Evolutionary conservation across 2,329 filamentous ascomycete genomes (phyloP).

Genomic region (Fusarium azukiicola): DNA sequence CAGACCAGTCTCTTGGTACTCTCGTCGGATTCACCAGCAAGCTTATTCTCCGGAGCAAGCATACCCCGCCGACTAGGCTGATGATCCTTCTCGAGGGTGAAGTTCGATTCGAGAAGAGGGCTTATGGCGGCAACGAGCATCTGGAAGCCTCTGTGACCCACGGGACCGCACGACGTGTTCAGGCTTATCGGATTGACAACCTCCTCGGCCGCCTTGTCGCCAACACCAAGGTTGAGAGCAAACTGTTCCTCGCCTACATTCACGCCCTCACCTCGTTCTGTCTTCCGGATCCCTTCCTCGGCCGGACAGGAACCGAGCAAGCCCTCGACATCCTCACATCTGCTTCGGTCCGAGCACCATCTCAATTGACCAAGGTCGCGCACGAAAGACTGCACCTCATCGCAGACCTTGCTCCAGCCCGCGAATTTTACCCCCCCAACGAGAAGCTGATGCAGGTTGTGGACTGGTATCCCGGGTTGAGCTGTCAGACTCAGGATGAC

Average conservation of each 20-base stretch:
- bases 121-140: constrained; percentile 47
- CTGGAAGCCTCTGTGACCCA: constrained; percentile 61
- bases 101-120: not conserved
- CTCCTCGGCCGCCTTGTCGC: constrained; percentile 72
- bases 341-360: constrained; percentile 66
- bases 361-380: not conserved
- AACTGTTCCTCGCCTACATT: constrained; percentile 72
- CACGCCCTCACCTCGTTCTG: constrained; percentile 77
- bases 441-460: constrained; percentile 70
- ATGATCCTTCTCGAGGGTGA: constrained; percentile 64
- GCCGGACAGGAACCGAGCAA: constrained; percentile 75
- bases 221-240: constrained; percentile 73
- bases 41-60: constrained; percentile 64
- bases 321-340: constrained; percentile 72
- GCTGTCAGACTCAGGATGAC: constrained; percentile 69
- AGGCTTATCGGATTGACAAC: constrained; percentile 72
- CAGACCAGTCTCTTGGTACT: constrained; percentile 40
- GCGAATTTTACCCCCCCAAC: constrained; percentile 70
- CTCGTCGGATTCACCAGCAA: constrained; percentile 50
- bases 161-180: constrained; percentile 48
- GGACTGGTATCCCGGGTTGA: constrained; percentile 64
- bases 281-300: constrained; percentile 71
- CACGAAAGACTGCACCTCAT: not conserved
- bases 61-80: constrained; percentile 54
- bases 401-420: constrained; percentile 49